These are phyloP conservation scores for Pythium coloratum DNA, from an alignment of 352 stramenopile species.

Conservation along the genomic window DNA sequence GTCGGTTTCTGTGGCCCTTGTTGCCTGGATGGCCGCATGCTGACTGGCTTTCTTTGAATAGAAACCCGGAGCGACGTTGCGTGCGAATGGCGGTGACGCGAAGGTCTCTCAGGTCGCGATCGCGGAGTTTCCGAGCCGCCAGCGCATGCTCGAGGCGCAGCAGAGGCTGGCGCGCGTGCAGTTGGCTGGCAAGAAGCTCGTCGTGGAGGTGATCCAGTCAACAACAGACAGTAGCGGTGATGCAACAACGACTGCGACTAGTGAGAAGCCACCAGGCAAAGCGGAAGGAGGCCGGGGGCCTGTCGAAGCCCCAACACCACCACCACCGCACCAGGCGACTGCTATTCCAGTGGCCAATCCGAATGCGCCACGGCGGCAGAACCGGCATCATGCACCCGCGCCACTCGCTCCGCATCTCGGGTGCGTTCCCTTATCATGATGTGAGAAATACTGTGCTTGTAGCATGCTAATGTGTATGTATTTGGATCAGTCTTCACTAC, in stretches of 20 bases:
- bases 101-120: conserved; percentile 43
- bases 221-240: neutral
- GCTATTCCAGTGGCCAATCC: neutral
- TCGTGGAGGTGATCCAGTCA: conserved; percentile 11
- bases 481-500: conserved; percentile 70
- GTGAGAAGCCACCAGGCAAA: neutral
- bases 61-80: conserved; percentile 29
- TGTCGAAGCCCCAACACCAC: neutral
- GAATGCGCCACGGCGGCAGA: neutral
- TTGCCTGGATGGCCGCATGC: neutral
- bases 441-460: neutral
- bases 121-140: conserved; percentile 38
- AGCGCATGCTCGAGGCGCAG: conserved; percentile 40
- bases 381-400: conserved; percentile 24
- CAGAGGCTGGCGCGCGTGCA: conserved; percentile 46
- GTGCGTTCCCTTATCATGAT: conserved; percentile 28
- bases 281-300: neutral
- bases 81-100: conserved; percentile 6
- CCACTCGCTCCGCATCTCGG: conserved; percentile 75
- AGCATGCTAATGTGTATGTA: neutral
- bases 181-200: conserved; percentile 52
- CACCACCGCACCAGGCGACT: neutral
- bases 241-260: neutral
- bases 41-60: conserved; percentile 27
- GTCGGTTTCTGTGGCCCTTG: neutral